Evolutionary conservation across 495 filamentous ascomycete genomes (phyloP).

Genomic region (Alectoria sarmentosa): DNA sequence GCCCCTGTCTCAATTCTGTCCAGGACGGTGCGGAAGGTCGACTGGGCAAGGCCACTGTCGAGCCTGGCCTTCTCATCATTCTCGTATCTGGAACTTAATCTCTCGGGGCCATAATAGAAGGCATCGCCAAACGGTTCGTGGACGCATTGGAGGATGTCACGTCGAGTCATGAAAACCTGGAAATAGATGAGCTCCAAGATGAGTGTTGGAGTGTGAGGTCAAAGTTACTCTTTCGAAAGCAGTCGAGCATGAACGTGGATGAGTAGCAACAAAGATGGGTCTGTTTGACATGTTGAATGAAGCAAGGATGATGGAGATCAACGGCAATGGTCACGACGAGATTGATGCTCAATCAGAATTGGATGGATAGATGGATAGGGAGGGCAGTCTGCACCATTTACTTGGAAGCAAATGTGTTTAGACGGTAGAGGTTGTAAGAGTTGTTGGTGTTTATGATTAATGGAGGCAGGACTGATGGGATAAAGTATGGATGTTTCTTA

Average conservation of each 20-base stretch:
- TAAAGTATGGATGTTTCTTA: too few relatives aligned
- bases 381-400: not conserved
- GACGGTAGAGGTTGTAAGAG: not conserved
- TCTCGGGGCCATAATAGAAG: slow-evolving; percentile 90
- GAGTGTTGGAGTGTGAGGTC: not conserved
- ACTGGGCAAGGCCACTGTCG: slow-evolving; percentile 66
- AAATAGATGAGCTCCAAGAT: slow-evolving; percentile 10
- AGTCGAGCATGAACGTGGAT: slow-evolving; percentile 89
- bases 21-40: slow-evolving; percentile 70
- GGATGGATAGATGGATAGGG: too few relatives aligned
- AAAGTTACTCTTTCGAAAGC: slow-evolving; percentile 83
- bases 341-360: too few relatives aligned
- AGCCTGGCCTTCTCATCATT: slow-evolving; percentile 61
- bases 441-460: too few relatives aligned
- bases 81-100: slow-evolving; percentile 67
- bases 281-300: slow-evolving; percentile 61
- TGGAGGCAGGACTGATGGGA: too few relatives aligned
- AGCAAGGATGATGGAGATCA: slow-evolving; percentile 7
- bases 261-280: slow-evolving; percentile 87
- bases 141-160: slow-evolving; percentile 68
- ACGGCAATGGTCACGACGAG: not conserved
- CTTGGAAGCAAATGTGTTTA: not conserved
- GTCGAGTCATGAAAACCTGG: slow-evolving; percentile 92
- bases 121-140: slow-evolving; percentile 97
- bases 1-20: slow-evolving; percentile 59